Evolutionary conservation across 1,284 basidiomycete species (phyloP), one percentile per base, ranked within the genome.

Genomic region (Ganoderma meredithae): DNA sequence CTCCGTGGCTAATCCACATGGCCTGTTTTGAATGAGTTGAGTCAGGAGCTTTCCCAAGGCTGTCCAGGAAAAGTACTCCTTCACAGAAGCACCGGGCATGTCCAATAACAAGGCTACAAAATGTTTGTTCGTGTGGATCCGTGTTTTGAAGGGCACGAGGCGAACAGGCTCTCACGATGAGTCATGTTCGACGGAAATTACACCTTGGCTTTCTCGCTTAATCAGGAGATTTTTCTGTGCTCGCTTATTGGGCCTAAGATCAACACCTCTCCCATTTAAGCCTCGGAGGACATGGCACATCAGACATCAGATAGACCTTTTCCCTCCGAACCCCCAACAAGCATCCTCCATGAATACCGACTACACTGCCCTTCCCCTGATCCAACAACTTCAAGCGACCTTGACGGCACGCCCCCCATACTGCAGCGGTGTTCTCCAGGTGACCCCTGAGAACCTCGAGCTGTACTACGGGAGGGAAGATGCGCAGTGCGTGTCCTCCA

Each of bases 381-480:
- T 55, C 1, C 52, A 31, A 6, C 13, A 12, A 33, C 70, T 71
- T 27, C 63, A 63, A 47, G 1, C 41, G 4, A 65, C 63, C 1
- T 62, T 69, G 1, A 25, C 56, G 0, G 63, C 63, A 13, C 19
- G 55, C 1, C 67, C 60, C 0, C 65, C 64, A 1, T 66, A 70
- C 63, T 72, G 71, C 39, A 67, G 58, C 52, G 69, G 71, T 0
- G 59, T 59, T 0, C 56, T 72, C 4, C 22, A 41, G 6, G 49
- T 67, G 0, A 4, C 59, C 5, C 53, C 39, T 0, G 33, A 52
- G 7, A 25, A 44, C 25, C 49, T 72, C 15, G 40, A 52, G 9
- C 62, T 74, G 9, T 74, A 66, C 61, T 74, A 70, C 58, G 72
- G 70, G 13, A 70, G 67, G 39, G 64, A 64, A 1, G 25, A 61